Percentiles rank a stretch among this genome's conserved stretches.
These are phyloP conservation scores for Cystoderma amianthinum DNA, from an alignment of 768 basidiomycete genomes.

Conservation along the genomic window DNA sequence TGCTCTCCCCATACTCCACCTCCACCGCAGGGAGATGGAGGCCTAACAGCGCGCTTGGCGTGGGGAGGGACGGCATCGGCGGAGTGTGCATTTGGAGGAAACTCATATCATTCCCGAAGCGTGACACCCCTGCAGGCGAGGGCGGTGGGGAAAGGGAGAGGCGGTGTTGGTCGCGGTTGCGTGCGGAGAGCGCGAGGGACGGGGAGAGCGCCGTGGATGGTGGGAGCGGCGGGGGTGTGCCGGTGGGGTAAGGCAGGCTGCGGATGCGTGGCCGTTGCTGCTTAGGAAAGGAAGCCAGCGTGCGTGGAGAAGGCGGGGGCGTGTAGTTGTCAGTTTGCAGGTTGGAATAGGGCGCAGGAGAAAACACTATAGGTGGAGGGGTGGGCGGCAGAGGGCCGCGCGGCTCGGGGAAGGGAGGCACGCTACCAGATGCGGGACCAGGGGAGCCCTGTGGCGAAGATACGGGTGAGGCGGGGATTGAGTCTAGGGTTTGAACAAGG, in stretches of 20 bases:
- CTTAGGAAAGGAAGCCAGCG: conserved; percentile 25
- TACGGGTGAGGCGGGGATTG: conserved; percentile 40
- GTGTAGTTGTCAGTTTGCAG: conserved; percentile 55
- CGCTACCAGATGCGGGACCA: conserved; percentile 4
- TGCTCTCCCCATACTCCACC: conserved; percentile 20
- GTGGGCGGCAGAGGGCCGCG: conserved; percentile 36
- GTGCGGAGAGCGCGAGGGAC: conserved; percentile 2
- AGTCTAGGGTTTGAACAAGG: conserved; percentile 16
- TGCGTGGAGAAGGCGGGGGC: conserved; percentile 62
- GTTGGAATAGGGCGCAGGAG: too few species aligned
- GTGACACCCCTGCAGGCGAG: conserved; percentile 52
- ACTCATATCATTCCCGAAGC: conserved; percentile 46
- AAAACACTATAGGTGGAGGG: conserved; percentile 7
- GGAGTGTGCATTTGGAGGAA: conserved; percentile 54
- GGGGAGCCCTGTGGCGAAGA: conserved; percentile 16
- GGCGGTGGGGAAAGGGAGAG: conserved; percentile 35
- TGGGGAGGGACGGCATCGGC: conserved; percentile 27
- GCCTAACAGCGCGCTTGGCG: conserved; percentile 19
- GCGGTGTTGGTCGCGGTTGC: conserved; percentile 36
- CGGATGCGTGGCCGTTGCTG: conserved; percentile 17
- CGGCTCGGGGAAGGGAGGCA: conserved; percentile 35
- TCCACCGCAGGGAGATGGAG: conserved; percentile 4
- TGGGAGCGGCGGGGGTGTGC: conserved; percentile 6
- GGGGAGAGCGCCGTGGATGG: conserved; percentile 8
- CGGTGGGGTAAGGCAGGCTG: conserved; percentile 11